Conservation (phyloP, 805 yeast genomes). For the Hermanozyma aechmeae region DNA sequence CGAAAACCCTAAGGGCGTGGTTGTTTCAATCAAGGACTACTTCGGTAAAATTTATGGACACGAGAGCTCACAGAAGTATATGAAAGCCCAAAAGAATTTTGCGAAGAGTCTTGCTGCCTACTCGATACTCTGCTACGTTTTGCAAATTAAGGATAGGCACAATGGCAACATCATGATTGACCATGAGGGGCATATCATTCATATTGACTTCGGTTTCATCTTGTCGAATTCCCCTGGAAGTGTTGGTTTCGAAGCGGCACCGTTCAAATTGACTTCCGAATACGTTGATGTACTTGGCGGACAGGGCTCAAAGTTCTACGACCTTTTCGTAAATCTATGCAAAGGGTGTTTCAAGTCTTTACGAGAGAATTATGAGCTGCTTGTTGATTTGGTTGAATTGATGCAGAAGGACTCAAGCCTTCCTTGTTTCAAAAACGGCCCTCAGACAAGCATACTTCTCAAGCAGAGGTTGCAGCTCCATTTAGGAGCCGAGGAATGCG, state of each 20-base stretch:
- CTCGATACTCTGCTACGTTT: conserved; percentile 78
- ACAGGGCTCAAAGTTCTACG: conserved; percentile 47
- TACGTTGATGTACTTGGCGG: conserved; percentile 89
- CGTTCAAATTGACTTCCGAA: conserved; percentile 85
- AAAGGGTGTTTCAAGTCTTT: conserved; percentile 68
- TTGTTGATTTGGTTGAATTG: conserved; percentile 77
- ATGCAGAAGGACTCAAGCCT: conserved; percentile 88
- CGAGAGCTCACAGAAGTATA: conserved; percentile 42
- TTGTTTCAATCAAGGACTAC: conserved; percentile 72
- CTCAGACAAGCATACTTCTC: conserved; percentile 67
- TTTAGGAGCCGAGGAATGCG: conserved; percentile 62
- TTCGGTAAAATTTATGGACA: conserved; percentile 70
- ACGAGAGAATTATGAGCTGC: conserved; percentile 62
- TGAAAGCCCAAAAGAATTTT: conserved; percentile 76
- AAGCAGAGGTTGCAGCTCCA: conserved; percentile 77
- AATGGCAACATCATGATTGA: conserved; percentile 97
- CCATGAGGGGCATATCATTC: conserved; percentile 88
- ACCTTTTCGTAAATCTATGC: conserved; percentile 51
- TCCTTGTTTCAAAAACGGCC: conserved; percentile 90
- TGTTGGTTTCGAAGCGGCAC: conserved; percentile 95
- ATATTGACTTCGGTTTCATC: conserved; percentile 91
- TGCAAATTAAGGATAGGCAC: conserved; percentile 93
- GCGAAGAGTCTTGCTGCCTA: conserved; percentile 84
- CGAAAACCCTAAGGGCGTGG: conserved; percentile 58
- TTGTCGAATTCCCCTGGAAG: conserved; percentile 94